A percentile compares a stretch with the other conserved stretches of the same genome.
Evolutionary conservation across 306 rosid species (phyloP).

Genomic region (Begonia fuchsioides): DNA sequence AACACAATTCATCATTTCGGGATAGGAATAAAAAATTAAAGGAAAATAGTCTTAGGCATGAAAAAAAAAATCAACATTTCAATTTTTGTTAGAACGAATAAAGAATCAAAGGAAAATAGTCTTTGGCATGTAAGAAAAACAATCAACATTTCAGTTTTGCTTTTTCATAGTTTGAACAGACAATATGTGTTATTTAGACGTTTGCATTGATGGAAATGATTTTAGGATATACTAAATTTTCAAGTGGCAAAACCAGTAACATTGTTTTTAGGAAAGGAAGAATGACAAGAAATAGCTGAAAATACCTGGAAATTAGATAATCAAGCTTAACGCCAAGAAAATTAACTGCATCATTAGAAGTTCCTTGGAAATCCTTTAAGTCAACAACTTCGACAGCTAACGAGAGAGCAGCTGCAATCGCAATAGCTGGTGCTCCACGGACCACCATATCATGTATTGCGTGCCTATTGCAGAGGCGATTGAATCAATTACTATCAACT

Average conservation of each 20-base stretch:
- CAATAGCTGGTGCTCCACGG: constrained; percentile 97
- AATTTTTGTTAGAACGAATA: no score
- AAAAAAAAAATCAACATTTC: no score
- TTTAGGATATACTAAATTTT: no score
- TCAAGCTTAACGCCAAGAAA: constrained; percentile 51
- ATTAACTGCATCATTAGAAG: constrained; percentile 44
- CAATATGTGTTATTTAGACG: no score
- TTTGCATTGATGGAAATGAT: no score
- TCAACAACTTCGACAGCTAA: constrained; percentile 69
- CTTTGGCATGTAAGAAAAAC: no score
- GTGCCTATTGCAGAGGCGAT: constrained; percentile 33
- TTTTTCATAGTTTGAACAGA: no score
- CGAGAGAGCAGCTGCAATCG: constrained; percentile 89
- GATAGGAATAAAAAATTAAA: no score
- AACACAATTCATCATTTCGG: no score
- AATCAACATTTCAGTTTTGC: no score
- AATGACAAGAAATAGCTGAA: background rate
- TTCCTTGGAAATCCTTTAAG: constrained; percentile 40
- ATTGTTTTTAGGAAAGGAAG: background rate
- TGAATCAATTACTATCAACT: background rate
- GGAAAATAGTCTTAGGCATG: no score
- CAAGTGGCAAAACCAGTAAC: background rate
- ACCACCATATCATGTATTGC: constrained; percentile 91
- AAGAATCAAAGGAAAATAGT: no score
- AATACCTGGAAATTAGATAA: constrained; percentile 75